Base-by-base conservation (phyloP, 352 stramenopile species). In the Phytophthora agathidicida region DNA sequence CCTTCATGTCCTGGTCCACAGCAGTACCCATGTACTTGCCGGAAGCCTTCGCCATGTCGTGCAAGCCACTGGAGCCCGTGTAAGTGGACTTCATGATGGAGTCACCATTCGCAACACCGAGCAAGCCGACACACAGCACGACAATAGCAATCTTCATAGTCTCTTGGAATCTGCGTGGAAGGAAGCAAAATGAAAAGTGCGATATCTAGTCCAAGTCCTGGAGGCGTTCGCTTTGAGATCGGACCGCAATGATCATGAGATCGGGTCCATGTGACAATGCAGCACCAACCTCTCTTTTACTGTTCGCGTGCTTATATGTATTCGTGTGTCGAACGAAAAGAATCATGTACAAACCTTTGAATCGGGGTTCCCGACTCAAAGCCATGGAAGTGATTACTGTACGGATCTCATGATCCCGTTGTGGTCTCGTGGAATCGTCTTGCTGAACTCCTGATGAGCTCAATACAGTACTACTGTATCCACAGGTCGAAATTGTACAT, bases 11-110 rank as follows among this genome's bases (percentile, higher is more conserved):
- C 24, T 64, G 37, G 35, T 75, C 65, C 17, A 49, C 38, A 2
- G 65, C 65, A 14, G 65, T 71, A 10, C 60, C 65, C 36, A 71
- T 45, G 55, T 75, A 75, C 32, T 71, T 75, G n/a, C 65, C 65
- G 4, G 47, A 39, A 26, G 32, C 48, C 27, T 60, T 71, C 23
- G 60, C 60, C 19, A 71, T 44, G 11, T 74, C 65, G 17, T 74
- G 11, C 22, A 74, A 37, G 14, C 54, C 65, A 7, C 35, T 62
- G 3, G 42, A 44, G 27, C 65, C 65, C 2, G 53, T 64, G 49
- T 74, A 74, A 1, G 54, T 71, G 13, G 65, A 71, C 27, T 61
- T 51, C 14, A 44, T 47, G 45, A 68, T 58, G 11, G 31, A 31
- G 19, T 65, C 58, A 14, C 39, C 63, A 10, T 20, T 55, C 3